Conservation (phyloP, 228 moss, liverwort and hornwort species). For the Sphagnum fallax region DNA sequence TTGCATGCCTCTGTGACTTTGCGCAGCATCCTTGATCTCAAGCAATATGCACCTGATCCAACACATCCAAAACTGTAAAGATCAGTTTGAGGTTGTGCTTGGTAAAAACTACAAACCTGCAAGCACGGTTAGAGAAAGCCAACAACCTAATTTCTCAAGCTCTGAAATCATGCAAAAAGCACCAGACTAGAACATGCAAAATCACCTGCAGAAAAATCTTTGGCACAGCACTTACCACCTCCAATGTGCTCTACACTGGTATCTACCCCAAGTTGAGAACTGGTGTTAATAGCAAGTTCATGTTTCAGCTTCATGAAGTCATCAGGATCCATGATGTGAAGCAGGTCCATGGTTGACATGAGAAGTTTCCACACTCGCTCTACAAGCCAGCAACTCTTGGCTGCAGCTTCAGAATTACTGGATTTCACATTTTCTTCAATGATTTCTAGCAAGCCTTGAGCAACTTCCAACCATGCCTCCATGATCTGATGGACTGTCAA, state of each 20-base stretch:
- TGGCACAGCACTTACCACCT: slow-evolving; percentile 20
- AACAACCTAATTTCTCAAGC: too few relatives aligned
- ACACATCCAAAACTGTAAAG: too few relatives aligned
- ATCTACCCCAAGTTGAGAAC: slow-evolving; percentile 27
- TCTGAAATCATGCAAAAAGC: too few relatives aligned
- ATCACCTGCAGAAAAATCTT: too few relatives aligned
- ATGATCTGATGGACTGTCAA: slow-evolving; percentile 77
- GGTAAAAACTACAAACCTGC: too few relatives aligned
- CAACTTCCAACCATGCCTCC: slow-evolving; percentile 77
- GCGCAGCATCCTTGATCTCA: slow-evolving; percentile 64
- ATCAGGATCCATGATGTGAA: slow-evolving; percentile 86
- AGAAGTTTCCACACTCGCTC: slow-evolving; percentile 87
- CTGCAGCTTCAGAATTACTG: slow-evolving; percentile 47
- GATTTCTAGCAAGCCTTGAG: slow-evolving; percentile 39
- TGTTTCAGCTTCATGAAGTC: slow-evolving; percentile 81
- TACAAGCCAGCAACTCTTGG: slow-evolving; percentile 68
- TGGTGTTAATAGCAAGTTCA: slow-evolving; percentile 39
- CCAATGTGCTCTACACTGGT: slow-evolving; percentile 38
- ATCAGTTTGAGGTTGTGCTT: too few relatives aligned
- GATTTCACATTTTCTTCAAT: slow-evolving; percentile 42
- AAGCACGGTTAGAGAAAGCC: too few relatives aligned
- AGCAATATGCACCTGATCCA: slow-evolving; percentile 49
- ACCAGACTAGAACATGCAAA: too few relatives aligned
- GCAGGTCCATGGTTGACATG: slow-evolving; percentile 57
- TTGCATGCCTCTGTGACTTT: slow-evolving; percentile 63